Evolutionary conservation across 306 rosid genomes (phyloP).

Genomic region (Comarum palustre): DNA sequence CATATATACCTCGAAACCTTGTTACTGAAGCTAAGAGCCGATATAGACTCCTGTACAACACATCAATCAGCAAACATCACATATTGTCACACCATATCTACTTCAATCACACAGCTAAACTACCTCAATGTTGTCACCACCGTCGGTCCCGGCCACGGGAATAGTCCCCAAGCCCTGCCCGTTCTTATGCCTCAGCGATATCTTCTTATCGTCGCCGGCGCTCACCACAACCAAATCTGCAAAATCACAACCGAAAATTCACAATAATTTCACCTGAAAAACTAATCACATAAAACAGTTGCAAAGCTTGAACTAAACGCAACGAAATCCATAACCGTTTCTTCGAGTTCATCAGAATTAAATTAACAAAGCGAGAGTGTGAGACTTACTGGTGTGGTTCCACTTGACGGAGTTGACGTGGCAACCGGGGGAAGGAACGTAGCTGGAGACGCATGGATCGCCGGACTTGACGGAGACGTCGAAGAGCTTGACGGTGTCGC

Average conservation of each 20-base stretch:
- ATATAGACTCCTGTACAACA: constrained; percentile 70
- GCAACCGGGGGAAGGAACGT: constrained; percentile 72
- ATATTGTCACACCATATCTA: neutral
- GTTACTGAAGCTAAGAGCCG: constrained; percentile 86
- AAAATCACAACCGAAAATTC: constrained; percentile 21
- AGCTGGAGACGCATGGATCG: constrained; percentile 86
- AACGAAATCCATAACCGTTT: constrained; percentile 5
- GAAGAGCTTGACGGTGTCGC: constrained; percentile 88
- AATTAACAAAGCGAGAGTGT: neutral
- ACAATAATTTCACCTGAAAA: neutral
- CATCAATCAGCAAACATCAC: neutral
- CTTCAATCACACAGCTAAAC: constrained; percentile 13
- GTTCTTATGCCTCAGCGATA: constrained; percentile 81
- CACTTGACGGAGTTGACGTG: constrained; percentile 89
- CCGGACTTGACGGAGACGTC: constrained; percentile 78
- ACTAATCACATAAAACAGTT: neutral
- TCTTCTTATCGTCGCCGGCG: constrained; percentile 96
- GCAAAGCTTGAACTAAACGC: neutral
- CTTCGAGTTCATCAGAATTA: neutral
- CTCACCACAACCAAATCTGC: constrained; percentile 95
- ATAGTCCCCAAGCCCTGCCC: constrained; percentile 96
- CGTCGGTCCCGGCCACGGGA: constrained; percentile 71
- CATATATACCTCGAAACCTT: constrained; percentile 91
- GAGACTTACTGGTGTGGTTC: constrained; percentile 89
- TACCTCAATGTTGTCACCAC: constrained; percentile 84